phyloP scores from a whole-genome alignment of 164 flowering plant genomes.

The Amborella trichopoda region DNA sequence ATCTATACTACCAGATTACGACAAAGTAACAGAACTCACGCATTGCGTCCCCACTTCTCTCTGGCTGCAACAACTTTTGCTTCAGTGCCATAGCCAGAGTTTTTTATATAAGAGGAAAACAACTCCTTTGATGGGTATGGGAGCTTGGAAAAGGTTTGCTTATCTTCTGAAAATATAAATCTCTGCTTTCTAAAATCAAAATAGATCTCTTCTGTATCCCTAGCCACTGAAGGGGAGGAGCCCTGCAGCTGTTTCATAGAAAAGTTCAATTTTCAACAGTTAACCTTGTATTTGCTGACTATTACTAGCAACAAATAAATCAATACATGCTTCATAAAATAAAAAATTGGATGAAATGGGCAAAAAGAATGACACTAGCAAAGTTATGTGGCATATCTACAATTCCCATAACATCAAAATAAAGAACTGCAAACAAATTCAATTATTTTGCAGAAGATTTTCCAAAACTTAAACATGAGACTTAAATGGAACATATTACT shows the following conservation, averaged over 20 bases:
- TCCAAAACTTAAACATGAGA: too few species aligned
- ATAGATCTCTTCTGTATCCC: constrained; percentile 60
- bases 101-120: constrained; percentile 66
- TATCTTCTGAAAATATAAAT: constrained; percentile 69
- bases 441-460: too few species aligned
- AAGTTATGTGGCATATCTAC: too few species aligned
- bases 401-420: too few species aligned
- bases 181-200: constrained; percentile 94
- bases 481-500: too few species aligned
- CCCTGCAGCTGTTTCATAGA: constrained; percentile 40
- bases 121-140: constrained; percentile 84
- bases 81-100: constrained; percentile 85
- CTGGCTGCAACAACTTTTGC: constrained; percentile 66
- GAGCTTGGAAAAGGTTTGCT: constrained; percentile 70
- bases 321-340: too few species aligned
- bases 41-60: constrained; percentile 97
- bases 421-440: too few species aligned
- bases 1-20: background rate
- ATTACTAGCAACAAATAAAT: too few species aligned
- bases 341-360: too few species aligned
- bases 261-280: too few species aligned
- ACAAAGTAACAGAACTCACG: constrained; percentile 35
- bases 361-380: too few species aligned
- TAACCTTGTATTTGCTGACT: too few species aligned
- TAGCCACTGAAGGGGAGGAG: constrained; percentile 26